Conservation (phyloP, 2,329 filamentous ascomycete genomes). For the Aspergillus calidoustus region DNA sequence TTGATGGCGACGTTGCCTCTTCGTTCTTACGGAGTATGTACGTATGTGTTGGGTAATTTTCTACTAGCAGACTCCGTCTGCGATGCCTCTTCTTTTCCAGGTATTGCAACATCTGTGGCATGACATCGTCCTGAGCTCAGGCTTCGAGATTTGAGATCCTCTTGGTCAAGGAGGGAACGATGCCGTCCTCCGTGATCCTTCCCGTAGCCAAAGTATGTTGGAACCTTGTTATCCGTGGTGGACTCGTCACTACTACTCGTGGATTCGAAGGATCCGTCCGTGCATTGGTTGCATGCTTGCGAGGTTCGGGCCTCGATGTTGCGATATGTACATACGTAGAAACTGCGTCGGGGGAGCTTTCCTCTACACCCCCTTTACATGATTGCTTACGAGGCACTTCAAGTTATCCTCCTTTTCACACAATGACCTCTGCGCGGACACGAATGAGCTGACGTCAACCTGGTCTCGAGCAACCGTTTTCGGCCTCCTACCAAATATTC, state of each 20-base stretch:
- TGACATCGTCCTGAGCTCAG: constrained; percentile 7
- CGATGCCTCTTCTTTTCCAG: not conserved
- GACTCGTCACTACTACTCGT: not conserved
- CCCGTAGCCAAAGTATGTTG: not conserved
- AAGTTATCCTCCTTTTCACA: not conserved
- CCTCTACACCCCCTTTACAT: not conserved
- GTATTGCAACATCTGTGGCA: constrained; percentile 9
- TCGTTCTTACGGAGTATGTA: not conserved
- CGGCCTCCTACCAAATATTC: not conserved
- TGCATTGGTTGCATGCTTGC: not conserved
- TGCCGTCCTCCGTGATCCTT: not conserved
- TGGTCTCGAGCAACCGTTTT: not conserved
- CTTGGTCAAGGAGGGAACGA: not conserved
- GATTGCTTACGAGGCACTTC: not conserved
- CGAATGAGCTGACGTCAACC: not conserved
- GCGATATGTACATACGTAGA: not conserved
- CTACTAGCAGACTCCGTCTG: not conserved
- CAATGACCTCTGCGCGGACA: not conserved
- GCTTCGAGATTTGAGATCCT: not conserved
- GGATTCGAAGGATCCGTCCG: not conserved
- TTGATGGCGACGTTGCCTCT: not conserved
- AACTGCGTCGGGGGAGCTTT: not conserved
- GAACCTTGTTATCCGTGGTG: not conserved
- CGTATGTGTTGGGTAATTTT: not conserved
- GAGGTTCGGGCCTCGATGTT: not conserved